A percentile compares a stretch with the other conserved stretches of the same genome.
phyloP scores from a whole-genome alignment of 345 rosid genomes.

The Eucalyptus fibrosa region DNA sequence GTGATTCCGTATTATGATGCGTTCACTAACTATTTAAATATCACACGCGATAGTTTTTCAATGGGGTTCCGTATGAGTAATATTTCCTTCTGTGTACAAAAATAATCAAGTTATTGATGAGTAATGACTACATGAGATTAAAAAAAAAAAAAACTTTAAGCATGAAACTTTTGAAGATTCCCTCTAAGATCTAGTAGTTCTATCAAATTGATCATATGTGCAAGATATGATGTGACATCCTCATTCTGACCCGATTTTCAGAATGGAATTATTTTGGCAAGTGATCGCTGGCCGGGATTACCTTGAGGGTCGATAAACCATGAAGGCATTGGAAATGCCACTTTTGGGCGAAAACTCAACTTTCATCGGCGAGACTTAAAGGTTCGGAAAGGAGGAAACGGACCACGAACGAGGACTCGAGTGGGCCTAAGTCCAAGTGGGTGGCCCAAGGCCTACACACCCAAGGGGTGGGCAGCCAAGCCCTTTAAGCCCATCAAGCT shows the following conservation, averaged over 20 bases:
- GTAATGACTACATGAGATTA: background rate
- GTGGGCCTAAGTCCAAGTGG: too few relatives aligned
- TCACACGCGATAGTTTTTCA: background rate
- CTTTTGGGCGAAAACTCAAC: too few relatives aligned
- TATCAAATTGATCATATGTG: too few relatives aligned
- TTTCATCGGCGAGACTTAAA: too few relatives aligned
- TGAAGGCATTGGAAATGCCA: too few relatives aligned
- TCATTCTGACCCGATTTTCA: accelerated
- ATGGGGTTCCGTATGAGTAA: background rate
- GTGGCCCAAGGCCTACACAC: too few relatives aligned
- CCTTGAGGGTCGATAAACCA: too few relatives aligned
- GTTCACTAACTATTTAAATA: background rate
- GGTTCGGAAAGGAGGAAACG: too few relatives aligned
- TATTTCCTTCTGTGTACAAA: background rate
- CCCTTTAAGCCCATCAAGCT: too few relatives aligned
- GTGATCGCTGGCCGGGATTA: accelerated
- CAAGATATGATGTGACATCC: background rate
- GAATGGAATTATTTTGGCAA: too few relatives aligned
- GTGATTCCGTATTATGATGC: background rate
- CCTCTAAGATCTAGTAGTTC: background rate
- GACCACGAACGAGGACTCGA: accelerated
- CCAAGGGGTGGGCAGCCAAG: too few relatives aligned
- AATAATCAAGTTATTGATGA: background rate
- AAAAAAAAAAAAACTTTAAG: background rate
- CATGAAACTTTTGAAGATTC: background rate